Conservation (phyloP, 768 basidiomycete species). For the Mrakia gelida region DNA sequence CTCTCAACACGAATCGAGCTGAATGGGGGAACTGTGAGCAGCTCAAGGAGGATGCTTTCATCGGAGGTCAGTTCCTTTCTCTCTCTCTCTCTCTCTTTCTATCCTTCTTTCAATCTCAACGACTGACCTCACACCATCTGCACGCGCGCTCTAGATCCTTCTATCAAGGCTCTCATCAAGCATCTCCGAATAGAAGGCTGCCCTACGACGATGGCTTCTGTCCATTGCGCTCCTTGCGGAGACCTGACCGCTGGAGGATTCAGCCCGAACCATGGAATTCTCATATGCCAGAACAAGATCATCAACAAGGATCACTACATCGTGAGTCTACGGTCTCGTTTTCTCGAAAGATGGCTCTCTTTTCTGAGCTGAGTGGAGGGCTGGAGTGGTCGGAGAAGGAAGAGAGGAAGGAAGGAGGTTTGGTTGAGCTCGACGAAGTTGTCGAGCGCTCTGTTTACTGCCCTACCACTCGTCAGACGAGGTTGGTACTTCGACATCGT, state of each 20-base stretch:
- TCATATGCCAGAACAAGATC: constrained; percentile 81
- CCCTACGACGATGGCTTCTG: constrained; percentile 49
- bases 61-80: not conserved
- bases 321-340: constrained; percentile 8
- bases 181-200: constrained; percentile 61
- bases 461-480: no score
- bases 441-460: no score
- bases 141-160: constrained; percentile 59
- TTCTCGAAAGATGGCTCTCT: no score
- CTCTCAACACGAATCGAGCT: not conserved
- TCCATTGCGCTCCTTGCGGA: constrained; percentile 83
- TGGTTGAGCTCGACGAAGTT: not conserved
- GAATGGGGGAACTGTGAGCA: not conserved
- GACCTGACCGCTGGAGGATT: constrained; percentile 72
- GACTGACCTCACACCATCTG: no score
- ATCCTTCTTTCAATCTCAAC: not conserved
- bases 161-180: constrained; percentile 84
- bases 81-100: not conserved
- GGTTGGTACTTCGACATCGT: no score
- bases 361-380: no score
- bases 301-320: constrained; percentile 77
- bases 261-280: constrained; percentile 65
- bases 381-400: not conserved
- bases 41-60: not conserved
- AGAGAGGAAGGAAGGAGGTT: not conserved